Evolutionary conservation across 225 moss, liverwort and hornwort genomes (phyloP), one percentile per base, ranked within the genome.

Genomic region (Rhytidiadelphus loreus): DNA sequence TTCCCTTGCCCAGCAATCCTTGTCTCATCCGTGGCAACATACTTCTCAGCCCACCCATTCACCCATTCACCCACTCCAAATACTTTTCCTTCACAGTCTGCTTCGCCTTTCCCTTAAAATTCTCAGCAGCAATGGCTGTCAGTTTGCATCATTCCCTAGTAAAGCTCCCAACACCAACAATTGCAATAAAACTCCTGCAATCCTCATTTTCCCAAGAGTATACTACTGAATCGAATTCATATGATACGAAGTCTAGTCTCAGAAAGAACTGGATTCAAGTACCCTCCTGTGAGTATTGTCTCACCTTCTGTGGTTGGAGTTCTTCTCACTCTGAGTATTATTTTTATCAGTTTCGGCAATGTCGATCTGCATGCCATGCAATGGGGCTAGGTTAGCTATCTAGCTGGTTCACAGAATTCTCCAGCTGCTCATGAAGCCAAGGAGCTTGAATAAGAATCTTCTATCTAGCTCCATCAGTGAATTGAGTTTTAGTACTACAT

Each of bases 11-110:
- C 28, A 44, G 44, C 29, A 5, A 80, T 17, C 2, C 58, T 20
- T 22, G 83, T 56, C 75, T 88, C 83, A 32, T 46, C 59, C 59
- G 41, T 89, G 60, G 85, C 87, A 56, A 62, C 81, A 56, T 70
- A 35, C 69, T 81, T 93, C 37, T 60, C 46, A 37, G 81, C 86
- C 84, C 87, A 89, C 13, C 39, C 10, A 9, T 22, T 63, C 87
- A 89, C 13, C 39, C 10, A 9, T 22, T 63, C 53, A 93, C 83
- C 93, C 93, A 91, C 62, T 86, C 48, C 90, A 90, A 22, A 32
- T 91, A 91, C 16, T 86, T 58, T n/a, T 56, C 83, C 83, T 53
- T 56, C 80, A 86, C 92, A 12, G 60, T 89, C 87, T 80, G 58
- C 89, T 81, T 85, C 58, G 32, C 29, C 80, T 19, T 3, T 60